Percentiles rank a stretch among this genome's conserved stretches.
These are phyloP conservation scores for Leishmania turanica DNA, from an alignment of 208 protist genomes.

Conservation along the genomic window DNA sequence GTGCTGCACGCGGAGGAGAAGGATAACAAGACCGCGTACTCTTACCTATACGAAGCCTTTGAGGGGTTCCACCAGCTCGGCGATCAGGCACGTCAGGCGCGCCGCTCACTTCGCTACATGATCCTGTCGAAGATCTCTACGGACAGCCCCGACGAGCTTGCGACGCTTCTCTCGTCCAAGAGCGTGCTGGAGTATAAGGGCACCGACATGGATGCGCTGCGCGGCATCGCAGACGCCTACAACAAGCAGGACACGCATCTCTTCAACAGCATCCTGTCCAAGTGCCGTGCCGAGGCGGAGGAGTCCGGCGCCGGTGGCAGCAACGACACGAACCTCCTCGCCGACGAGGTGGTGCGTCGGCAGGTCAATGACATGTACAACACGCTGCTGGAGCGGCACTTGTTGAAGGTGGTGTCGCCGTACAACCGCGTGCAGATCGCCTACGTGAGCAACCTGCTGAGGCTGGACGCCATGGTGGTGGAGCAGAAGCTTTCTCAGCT, in stretches of 20 bases:
- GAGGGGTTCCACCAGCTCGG: conserved; percentile 96
- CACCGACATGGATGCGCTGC: conserved; percentile 93
- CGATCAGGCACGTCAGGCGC: conserved; percentile 81
- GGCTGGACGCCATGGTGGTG: conserved; percentile 76
- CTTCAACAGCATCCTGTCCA: conserved; percentile 90
- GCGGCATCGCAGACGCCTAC: conserved; percentile 94
- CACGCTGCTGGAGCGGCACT: conserved; percentile 95
- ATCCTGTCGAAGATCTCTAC: conserved; percentile 96
- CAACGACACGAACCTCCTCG: conserved; percentile 53
- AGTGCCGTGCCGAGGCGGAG: conserved; percentile 25
- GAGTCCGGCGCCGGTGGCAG: conserved; percentile 17
- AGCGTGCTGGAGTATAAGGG: conserved; percentile 94
- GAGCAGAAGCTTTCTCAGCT: conserved; percentile 97
- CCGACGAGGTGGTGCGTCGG: conserved; percentile 90
- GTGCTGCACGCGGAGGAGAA: conserved; percentile 98
- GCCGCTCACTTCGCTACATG: conserved; percentile 97
- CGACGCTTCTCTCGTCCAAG: conserved; percentile 78
- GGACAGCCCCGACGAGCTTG: conserved; percentile 76
- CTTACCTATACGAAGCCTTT: conserved; percentile 99
- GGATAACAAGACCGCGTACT: conserved; percentile 98
- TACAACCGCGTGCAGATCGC: conserved; percentile 97
- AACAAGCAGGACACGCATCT: conserved; percentile 92
- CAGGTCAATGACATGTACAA: conserved; percentile 96
- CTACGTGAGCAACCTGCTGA: conserved; percentile 93
- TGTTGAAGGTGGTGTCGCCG: conserved; percentile 96